Evolutionary conservation across 176 grass and related monocot genomes (phyloP), one percentile per base, ranked within the genome.

Genomic region (Carex myosuroides): DNA sequence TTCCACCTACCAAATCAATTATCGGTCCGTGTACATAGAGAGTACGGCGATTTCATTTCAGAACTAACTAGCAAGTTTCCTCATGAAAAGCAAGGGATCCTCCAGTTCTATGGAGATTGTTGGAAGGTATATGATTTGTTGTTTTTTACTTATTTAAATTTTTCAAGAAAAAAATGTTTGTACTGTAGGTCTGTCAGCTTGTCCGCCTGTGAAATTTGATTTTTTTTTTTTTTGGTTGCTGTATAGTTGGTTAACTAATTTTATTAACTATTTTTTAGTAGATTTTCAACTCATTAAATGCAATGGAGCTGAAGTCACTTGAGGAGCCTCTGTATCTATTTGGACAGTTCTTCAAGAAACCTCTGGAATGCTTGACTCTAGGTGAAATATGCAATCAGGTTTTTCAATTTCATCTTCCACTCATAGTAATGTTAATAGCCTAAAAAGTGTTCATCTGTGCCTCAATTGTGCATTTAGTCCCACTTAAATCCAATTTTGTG

Each of bases 201-300:
- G 5, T 41, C 4, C 22, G 21, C 21, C 17, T 84, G 37, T 73
- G 26, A 68, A 68, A 60, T 81, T 81, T 33, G 26, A 82, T 53
- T 64, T 18, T 69, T 81, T 18, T 69, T 81, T 8, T 66, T 62
- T 4, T 59, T 69, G 3, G 33, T 21, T 72, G 14, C 53, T 67
- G 63, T 84, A 64, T 3, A 61, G 57, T 13, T 70, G 30, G 44
- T 30, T 64, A 1, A 9, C 26, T n/a, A 7, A 61, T 62, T 12
- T 21, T 21, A 60, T 41, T 21, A 42, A 81, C 30, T 63, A 46
- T 41, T 81, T 81, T 63, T 6, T 61, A 7, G 56, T 81, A 98
- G 92, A 94, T 98, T 44, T 98, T 98, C 83, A 93, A 91, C 85
- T 87, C 95, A 29, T 79, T 98, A 82, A 98, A 98, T 87, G 92